Evolutionary conservation across 1,284 basidiomycete species (phyloP).

Genomic region (Apiotrichum laibachii): DNA sequence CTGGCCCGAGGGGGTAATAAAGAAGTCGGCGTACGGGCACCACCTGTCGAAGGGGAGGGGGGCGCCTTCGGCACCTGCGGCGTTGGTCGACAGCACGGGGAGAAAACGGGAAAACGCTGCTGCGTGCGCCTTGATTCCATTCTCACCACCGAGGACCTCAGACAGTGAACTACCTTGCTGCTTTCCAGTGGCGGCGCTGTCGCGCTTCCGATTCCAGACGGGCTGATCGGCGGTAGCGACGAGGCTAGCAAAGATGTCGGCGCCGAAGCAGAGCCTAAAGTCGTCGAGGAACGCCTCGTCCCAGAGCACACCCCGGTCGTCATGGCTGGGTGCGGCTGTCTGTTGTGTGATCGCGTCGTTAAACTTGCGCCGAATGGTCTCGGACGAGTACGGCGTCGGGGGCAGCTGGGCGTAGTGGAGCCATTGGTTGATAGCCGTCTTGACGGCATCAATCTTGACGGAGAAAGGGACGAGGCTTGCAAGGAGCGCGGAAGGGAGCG

Average conservation of each 20-base stretch:
- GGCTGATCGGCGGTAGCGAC: neutral
- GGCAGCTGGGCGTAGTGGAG: neutral
- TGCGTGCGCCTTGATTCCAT: neutral
- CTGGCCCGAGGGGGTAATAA: neutral
- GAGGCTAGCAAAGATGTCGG: neutral
- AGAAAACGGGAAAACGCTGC: neutral
- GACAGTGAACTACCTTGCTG: neutral
- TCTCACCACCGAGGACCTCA: neutral
- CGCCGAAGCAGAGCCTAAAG: neutral
- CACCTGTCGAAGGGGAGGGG: neutral
- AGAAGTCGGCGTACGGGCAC: slow-evolving; percentile 3
- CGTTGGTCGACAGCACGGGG: neutral
- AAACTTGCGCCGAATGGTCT: neutral
- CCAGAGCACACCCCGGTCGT: neutral
- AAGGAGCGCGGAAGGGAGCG: neutral
- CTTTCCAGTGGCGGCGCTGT: neutral
- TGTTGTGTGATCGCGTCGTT: neutral
- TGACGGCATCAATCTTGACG: neutral
- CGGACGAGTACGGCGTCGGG: neutral
- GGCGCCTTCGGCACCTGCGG: neutral
- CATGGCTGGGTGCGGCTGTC: neutral
- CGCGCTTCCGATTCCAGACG: neutral
- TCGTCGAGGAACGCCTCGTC: neutral
- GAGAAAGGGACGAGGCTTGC: neutral
- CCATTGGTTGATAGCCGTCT: neutral